These are phyloP conservation scores for Chondrus crispus DNA, from an alignment of 23 red algal genomes.

Conservation along the genomic window DNA sequence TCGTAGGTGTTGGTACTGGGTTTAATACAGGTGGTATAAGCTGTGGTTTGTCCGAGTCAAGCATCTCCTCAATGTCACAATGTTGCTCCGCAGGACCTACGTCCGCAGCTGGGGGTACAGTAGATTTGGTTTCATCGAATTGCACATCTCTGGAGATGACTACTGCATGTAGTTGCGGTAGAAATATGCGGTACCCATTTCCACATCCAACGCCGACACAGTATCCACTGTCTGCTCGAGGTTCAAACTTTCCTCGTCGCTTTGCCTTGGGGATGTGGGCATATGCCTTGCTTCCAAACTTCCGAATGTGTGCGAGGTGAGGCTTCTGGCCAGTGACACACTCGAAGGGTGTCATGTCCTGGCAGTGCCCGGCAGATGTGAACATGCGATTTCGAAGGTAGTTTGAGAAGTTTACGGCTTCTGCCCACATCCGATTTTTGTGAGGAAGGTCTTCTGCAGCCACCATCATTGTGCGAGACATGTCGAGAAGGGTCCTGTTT, in stretches of 20 bases:
- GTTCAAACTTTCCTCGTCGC: slow-evolving; percentile 1
- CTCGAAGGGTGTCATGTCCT: background rate
- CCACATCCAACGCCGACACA: background rate
- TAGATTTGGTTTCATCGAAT: background rate
- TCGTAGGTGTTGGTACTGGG: too few species aligned
- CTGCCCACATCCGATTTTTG: background rate
- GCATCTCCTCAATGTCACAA: too few species aligned
- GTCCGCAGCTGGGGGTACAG: too few species aligned
- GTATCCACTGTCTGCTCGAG: background rate
- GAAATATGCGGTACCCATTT: background rate
- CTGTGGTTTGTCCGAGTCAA: too few species aligned
- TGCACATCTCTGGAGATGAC: background rate
- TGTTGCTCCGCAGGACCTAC: too few species aligned
- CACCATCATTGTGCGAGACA: background rate
- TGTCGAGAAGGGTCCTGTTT: slow-evolving; percentile 9
- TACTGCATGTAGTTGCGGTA: background rate
- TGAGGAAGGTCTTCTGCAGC: background rate
- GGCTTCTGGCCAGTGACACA: background rate
- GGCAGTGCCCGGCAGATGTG: background rate
- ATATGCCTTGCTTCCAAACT: slow-evolving; percentile 16
- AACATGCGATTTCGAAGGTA: background rate
- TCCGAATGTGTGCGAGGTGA: background rate
- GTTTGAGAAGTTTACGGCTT: background rate
- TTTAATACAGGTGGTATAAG: too few species aligned
- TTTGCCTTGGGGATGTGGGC: background rate